Conservation (phyloP, 352 stramenopile species). For the Detonula confervacea region DNA sequence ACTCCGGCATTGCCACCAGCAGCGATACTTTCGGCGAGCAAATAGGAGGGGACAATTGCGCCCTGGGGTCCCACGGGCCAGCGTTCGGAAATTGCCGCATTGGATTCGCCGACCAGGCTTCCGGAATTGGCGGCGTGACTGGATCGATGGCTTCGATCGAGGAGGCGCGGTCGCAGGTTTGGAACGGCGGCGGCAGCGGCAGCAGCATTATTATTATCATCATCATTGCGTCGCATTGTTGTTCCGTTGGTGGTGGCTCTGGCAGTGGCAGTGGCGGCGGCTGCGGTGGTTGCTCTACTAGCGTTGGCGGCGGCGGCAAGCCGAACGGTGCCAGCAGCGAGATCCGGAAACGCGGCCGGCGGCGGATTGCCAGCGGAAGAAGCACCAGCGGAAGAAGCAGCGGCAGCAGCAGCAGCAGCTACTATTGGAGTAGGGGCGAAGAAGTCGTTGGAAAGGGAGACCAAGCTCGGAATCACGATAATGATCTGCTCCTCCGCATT, state of each 20-base stretch:
- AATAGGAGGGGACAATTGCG: conserved; percentile 23
- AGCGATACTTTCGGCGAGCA: neutral
- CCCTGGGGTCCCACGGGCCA: conserved; percentile 47
- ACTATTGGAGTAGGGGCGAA: conserved; percentile 1
- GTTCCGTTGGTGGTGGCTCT: neutral
- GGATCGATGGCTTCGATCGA: neutral
- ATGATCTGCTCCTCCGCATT: conserved; percentile 4
- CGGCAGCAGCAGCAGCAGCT: neutral
- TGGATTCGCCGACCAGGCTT: neutral
- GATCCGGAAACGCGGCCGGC: neutral
- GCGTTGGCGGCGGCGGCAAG: no score
- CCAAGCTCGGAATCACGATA: conserved; percentile 27
- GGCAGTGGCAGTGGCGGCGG: neutral
- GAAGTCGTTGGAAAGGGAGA: conserved; percentile 33
- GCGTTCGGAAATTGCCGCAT: conserved; percentile 3
- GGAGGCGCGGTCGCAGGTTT: neutral
- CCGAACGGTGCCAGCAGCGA: no score
- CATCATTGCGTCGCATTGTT: neutral
- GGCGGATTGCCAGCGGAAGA: neutral
- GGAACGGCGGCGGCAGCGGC: neutral
- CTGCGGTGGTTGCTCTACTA: neutral
- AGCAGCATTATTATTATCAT: neutral
- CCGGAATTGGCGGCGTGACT: neutral
- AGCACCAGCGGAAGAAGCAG: neutral
- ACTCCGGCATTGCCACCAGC: neutral